Conservation (phyloP, 176 grass and related monocot species). For the Tillandsia leiboldiana region DNA sequence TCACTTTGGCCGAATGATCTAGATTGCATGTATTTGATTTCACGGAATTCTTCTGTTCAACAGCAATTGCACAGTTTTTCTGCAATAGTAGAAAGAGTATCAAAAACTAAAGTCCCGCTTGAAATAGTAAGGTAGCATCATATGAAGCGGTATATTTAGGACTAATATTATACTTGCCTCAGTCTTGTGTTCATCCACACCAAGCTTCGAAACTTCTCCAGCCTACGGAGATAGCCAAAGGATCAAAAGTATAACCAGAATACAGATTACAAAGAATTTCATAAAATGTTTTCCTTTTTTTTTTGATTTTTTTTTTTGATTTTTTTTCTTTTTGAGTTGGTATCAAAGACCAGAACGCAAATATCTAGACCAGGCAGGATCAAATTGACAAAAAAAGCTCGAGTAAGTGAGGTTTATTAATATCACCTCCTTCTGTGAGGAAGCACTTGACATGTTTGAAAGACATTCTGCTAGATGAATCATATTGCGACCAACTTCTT, state of each 20-base stretch:
- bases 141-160: constrained; percentile 8
- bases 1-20: constrained; percentile 30
- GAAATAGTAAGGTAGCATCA: background rate
- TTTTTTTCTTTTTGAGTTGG: background rate
- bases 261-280: background rate
- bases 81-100: constrained; percentile 19
- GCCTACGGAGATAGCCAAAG: constrained; percentile 15
- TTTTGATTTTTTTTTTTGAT: background rate
- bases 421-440: constrained; percentile 47
- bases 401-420: background rate
- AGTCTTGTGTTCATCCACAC: constrained; percentile 20
- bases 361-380: background rate
- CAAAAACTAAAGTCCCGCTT: background rate
- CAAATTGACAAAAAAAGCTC: background rate
- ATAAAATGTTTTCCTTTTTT: too few species aligned
- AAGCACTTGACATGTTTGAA: constrained; percentile 61
- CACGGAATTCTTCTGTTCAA: constrained; percentile 24
- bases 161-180: constrained; percentile 30
- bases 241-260: constrained; percentile 18
- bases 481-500: constrained; percentile 64
- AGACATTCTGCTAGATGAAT: constrained; percentile 56
- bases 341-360: background rate
- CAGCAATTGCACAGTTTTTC: constrained; percentile 22
- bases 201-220: constrained; percentile 22
- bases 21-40: constrained; percentile 22